Percentiles rank a stretch among this genome's conserved stretches.
Evolutionary conservation across 176 grass and related monocot genomes (phyloP).

Genomic region (Juncus inflexus): DNA sequence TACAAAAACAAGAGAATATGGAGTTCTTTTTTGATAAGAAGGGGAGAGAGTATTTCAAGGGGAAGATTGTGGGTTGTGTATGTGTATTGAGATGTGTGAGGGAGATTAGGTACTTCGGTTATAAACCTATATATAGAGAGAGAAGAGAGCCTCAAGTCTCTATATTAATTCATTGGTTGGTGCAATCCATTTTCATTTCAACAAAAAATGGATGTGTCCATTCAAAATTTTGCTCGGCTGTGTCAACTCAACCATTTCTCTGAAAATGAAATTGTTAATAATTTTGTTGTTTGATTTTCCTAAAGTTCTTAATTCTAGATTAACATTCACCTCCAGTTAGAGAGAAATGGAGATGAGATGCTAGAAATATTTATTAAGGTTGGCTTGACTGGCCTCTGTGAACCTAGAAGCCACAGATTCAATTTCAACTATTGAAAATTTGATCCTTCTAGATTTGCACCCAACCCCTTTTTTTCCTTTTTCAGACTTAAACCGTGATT

Average conservation of each 20-base stretch:
- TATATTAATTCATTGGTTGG: too few species aligned
- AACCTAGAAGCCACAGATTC: conserved; percentile 9
- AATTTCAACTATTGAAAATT: conserved; percentile 11
- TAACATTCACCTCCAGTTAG: background rate
- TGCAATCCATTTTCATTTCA: too few species aligned
- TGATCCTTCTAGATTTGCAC: conserved; percentile 28
- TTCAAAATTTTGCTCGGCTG: too few species aligned
- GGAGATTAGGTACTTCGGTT: background rate
- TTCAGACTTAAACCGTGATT: conserved; percentile 7
- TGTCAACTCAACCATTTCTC: too few species aligned
- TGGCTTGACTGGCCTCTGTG: background rate
- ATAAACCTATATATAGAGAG: background rate
- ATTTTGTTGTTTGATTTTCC: too few species aligned
- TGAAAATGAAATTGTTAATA: too few species aligned
- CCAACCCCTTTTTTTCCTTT: background rate
- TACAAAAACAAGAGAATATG: background rate
- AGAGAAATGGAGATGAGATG: background rate
- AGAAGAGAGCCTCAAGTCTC: background rate
- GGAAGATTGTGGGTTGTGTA: background rate
- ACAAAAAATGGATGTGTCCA: too few species aligned
- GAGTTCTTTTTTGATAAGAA: background rate
- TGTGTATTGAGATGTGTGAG: conserved; percentile 7
- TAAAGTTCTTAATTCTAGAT: background rate
- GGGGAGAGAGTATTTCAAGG: too few species aligned
- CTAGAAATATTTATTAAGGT: background rate